phyloP scores from a whole-genome alignment of 768 basidiomycete genomes.

The Rhizopogon vulgaris region DNA sequence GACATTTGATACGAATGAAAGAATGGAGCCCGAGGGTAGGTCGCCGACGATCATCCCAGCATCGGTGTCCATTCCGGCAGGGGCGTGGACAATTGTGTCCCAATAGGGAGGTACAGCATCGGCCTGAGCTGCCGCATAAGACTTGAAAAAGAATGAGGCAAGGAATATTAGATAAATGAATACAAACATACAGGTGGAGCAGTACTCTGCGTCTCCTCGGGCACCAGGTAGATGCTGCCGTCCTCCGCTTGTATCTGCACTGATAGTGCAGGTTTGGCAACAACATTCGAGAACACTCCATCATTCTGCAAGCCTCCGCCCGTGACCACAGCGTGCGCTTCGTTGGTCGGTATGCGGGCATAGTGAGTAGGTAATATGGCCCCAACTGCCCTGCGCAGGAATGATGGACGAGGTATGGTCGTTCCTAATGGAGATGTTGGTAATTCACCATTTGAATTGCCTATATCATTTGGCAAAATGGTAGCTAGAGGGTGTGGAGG shows the following conservation, averaged over 20 bases:
- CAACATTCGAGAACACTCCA: slow-evolving; percentile 93
- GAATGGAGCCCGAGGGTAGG: slow-evolving; percentile 74
- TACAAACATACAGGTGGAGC: slow-evolving; percentile 70
- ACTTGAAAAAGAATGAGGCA: slow-evolving; percentile 34
- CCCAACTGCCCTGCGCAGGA: slow-evolving; percentile 52
- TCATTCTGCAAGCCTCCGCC: slow-evolving; percentile 81
- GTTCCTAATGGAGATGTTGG: slow-evolving; percentile 40
- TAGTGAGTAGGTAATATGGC: slow-evolving; percentile 65
- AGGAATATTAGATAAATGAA: background rate
- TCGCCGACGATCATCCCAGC: slow-evolving; percentile 85
- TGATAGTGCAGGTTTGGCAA: slow-evolving; percentile 68
- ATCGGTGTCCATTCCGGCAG: slow-evolving; percentile 41
- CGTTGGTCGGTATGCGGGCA: slow-evolving; percentile 39
- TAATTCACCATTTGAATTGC: slow-evolving; percentile 67
- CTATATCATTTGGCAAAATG: slow-evolving; percentile 60
- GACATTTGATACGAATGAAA: slow-evolving; percentile 70
- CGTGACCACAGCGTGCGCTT: slow-evolving; percentile 23
- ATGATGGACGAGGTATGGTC: slow-evolving; percentile 35
- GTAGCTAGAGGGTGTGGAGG: slow-evolving; percentile 55
- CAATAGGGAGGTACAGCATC: slow-evolving; percentile 94
- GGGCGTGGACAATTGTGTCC: slow-evolving; percentile 92
- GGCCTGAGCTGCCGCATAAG: slow-evolving; percentile 81
- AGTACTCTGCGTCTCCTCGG: slow-evolving; percentile 78
- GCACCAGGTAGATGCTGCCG: slow-evolving; percentile 57
- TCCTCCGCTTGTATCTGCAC: slow-evolving; percentile 42